Base-by-base conservation (phyloP, 2,329 filamentous ascomycete species). In the Hypomyces rosellus region DNA sequence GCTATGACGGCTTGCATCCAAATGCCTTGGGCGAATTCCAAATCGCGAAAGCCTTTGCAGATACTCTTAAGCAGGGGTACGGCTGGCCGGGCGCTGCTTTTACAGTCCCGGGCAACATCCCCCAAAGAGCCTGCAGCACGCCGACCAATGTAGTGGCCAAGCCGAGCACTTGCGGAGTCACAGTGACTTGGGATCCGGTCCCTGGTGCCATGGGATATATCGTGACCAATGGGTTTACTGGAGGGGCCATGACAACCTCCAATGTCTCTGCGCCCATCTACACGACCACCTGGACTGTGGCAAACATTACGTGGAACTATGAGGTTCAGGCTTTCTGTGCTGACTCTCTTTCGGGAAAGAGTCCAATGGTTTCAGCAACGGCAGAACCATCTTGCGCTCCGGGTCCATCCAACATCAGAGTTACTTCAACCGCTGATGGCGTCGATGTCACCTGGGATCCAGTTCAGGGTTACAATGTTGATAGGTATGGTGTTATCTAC, bases 1-100 rank as follows among this genome's bases (percentile, higher is more conserved):
- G 65, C 5, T 67, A 69, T 50, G 71, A 74, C 56, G 71, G 71
- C 12, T 55, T 74, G 8, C 71, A 75, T 48, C 71, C 71, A 1
- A 70, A 68, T 44, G 62, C 63, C 5, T 56, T 66, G 1, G 71
- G 70, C 14, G 71, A 74, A 45, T 71, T 61, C 53, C 62, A 73
- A 48, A 69, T 74, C 46, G 69, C 71, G 2, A 56, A 63, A 39
- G 70, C 69, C 9, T 74, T 73, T 56, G 61, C 64, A 2, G 46
- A 54, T n/a, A 16, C 22, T 15, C 20, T 45, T 11, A n/a, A 13
- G 13, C 13, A 34, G 8, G 42, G 30, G 33, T 45, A 15, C 30
- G 6, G 22, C 25, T 45, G 42, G 42, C 11, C 20, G 3, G 42
- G 20, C 5, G 14, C 20, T 34, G 7, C 20, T 2, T 45, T 45